These are phyloP conservation scores for Colletotrichum gigasporum DNA, from an alignment of 2,329 filamentous ascomycete species.

Conservation along the genomic window DNA sequence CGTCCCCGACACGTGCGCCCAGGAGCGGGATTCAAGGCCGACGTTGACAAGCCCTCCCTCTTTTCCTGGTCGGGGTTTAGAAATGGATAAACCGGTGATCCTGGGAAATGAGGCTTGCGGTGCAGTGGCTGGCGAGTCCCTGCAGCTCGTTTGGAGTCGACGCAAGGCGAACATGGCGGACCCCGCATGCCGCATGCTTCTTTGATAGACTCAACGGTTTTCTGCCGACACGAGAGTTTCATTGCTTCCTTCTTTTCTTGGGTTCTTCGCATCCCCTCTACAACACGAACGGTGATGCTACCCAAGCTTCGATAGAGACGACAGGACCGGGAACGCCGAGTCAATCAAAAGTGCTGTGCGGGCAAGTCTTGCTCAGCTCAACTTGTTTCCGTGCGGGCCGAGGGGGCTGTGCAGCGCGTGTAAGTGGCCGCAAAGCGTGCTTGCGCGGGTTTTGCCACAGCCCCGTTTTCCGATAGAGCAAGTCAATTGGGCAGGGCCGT, in stretches of 20 bases:
- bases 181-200: not conserved
- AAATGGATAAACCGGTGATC: not conserved
- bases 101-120: not conserved
- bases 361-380: not conserved
- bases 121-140: no score
- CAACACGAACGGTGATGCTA: not conserved
- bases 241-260: not conserved
- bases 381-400: not conserved
- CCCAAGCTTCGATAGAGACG: no score
- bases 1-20: conserved; percentile 2
- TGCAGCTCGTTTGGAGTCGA: not conserved
- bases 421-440: not conserved
- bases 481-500: no score
- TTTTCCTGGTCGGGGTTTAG: not conserved
- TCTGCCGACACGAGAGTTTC: no score
- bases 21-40: no score
- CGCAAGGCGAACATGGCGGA: not conserved
- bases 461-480: not conserved
- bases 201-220: not conserved
- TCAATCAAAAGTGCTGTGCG: not conserved
- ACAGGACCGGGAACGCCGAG: not conserved
- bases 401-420: conserved; percentile 13
- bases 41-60: not conserved
- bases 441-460: not conserved
- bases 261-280: not conserved